Base-by-base conservation (phyloP, 2,329 filamentous ascomycete genomes). In the Chaetothyriales sp. region DNA sequence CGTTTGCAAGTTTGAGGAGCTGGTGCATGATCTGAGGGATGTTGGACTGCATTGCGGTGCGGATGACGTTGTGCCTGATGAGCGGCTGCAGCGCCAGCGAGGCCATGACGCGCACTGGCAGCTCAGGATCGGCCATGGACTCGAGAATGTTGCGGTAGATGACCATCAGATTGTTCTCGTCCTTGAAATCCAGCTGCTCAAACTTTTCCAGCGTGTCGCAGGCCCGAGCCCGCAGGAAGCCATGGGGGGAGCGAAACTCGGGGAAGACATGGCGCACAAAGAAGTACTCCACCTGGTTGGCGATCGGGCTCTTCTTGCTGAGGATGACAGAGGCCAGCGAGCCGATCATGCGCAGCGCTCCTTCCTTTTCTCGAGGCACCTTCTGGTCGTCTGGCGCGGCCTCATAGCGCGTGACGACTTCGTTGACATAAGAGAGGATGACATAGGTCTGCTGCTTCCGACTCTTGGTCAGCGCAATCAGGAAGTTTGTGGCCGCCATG, bases 1-100 rank as follows among this genome's bases (percentile, higher is more conserved):
- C 92, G 64, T 98, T 98, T 25, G 92, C 90, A 51, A 98, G 74
- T 71, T 96, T 96, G 50, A 98, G 76, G 12, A 98, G 77, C 68
- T 98, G 90, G 70, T 96, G 93, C 92, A 98, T 98, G 63, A 98
- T 96, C 62, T 94, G 93, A 15, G 92, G 89, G 59, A 98, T 98
- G 66, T 89, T 95, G 63, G 89, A 81, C 69, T 95, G 89, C 92
- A 98, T 96, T 68, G 86, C 92, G 43, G 81, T 83, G 51, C 89
- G 83, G 63, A 98, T 95, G 49, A 92, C 78, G 60, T 96, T 89
- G 69, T 98, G 92, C 57, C 92, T 79, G 64, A 98, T 98, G 43
- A 98, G 78, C 43, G 92, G 90, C 67, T 98, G 92, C 49, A 98
- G 77, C 44, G 92, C 90, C 53, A 98, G 78, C 8, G 92, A 87